Base-by-base conservation (phyloP, 1,284 basidiomycete genomes). In the Tranzscheliella williamsii region DNA sequence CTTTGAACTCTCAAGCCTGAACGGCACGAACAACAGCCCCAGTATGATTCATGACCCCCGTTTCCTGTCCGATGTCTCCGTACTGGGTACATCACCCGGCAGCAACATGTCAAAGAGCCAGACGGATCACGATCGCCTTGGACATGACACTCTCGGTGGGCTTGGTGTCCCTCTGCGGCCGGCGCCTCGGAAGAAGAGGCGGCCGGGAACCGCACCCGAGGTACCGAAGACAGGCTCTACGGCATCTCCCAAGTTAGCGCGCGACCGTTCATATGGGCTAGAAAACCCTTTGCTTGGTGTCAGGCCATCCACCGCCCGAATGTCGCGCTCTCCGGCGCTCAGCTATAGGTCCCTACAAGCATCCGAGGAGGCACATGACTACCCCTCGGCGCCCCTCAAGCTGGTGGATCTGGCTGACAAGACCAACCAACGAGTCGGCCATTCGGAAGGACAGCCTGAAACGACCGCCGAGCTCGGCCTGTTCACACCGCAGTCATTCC, bases 401-500 rank as follows among this genome's bases (percentile, higher is more conserved):
- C 9, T n/a, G 9, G 27, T n/a, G n/a, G 27, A 29, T 11, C 27
- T 29, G 27, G 11, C 9, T 29, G 27, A n/a, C 9, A 29, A 29
- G 9, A n/a, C 27, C n/a, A 11, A 9, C 27, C 9, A n/a, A 11
- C 11, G 11, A 29, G 11, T n/a, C 27, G n/a, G 9, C 27, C n/a
- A 9, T 9, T 9, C 27, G 11, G 27, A 9, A 9, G 11, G n/a
- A 9, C 27, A 9, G 27, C 27, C 27, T 29, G 27, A 9, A n/a
- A 11, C 27, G n/a, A n/a, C 11, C 9, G n/a, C 27, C 27, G 11
- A 9, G n/a, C 27, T n/a, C 11, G 27, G 27, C 27, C 24, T 57
- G 12, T 57, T 50, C 34, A 50, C 54, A 1, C 54, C 54, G 1
- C 42, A 57, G 38, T 45, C 47, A 11, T 57, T 57, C 47, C 35